A percentile compares a stretch with the other conserved stretches of the same genome.
phyloP scores from a whole-genome alignment of 1,284 basidiomycete genomes.

The Puccinia polysora region DNA sequence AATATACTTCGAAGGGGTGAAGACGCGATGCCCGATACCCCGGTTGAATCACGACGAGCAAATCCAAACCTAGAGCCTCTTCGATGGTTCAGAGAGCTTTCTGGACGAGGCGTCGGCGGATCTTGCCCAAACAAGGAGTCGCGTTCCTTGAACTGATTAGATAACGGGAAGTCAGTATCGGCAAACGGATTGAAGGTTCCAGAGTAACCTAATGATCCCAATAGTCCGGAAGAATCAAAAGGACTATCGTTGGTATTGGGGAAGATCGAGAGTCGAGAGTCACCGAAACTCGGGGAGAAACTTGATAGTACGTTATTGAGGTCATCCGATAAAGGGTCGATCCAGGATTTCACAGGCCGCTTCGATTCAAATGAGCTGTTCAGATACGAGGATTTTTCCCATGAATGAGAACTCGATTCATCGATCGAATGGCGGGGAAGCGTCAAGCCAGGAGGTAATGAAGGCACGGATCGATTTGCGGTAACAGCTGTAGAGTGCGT shows the following conservation, averaged over 20 bases:
- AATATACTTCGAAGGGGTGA: slow-evolving; percentile 42
- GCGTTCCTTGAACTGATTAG: background rate
- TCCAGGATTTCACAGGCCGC: slow-evolving; percentile 7
- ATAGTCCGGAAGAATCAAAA: background rate
- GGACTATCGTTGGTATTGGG: background rate
- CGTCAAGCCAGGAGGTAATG: slow-evolving; percentile 37
- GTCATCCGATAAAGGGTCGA: slow-evolving; percentile 18
- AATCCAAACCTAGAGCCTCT: slow-evolving; percentile 43
- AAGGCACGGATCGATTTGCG: slow-evolving; percentile 9
- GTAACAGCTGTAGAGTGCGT: background rate
- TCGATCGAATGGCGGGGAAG: background rate
- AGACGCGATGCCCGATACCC: slow-evolving; percentile 2
- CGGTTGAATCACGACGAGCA: slow-evolving; percentile 29
- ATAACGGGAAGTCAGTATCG: slow-evolving; percentile 20
- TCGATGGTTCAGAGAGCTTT: slow-evolving; percentile 29
- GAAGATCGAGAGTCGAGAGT: slow-evolving; percentile 34
- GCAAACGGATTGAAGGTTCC: slow-evolving; percentile 42
- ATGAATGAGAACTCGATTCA: slow-evolving; percentile 19
- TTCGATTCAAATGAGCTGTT: slow-evolving; percentile 8
- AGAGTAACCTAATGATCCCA: slow-evolving; percentile 25
- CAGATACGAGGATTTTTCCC: slow-evolving; percentile 20
- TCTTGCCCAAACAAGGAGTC: background rate
- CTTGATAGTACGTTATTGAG: slow-evolving; percentile 27
- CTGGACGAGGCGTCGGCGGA: background rate
- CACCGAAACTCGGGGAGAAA: slow-evolving; percentile 36